Evolutionary conservation across 2,329 filamentous ascomycete genomes (phyloP).

Genomic region (Taxawa tesnikishii): DNA sequence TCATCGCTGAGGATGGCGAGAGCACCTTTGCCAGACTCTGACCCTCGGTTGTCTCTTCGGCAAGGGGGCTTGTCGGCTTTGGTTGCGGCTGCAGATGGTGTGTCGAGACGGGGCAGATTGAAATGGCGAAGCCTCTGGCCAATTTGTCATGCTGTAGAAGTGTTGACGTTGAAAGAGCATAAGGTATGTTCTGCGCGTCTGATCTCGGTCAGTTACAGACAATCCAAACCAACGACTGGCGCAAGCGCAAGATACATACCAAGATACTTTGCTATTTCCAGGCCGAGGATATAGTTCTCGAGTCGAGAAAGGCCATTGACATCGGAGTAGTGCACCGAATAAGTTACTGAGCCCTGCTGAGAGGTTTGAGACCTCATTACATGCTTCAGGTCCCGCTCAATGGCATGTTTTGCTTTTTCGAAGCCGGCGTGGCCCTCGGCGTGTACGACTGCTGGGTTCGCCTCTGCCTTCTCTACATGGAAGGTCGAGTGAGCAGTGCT

Average conservation of each 20-base stretch:
- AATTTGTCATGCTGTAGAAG: constrained; percentile 16
- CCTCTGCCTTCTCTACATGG: constrained; percentile 17
- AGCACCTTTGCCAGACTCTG: constrained; percentile 7
- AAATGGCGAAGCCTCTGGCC: constrained; percentile 21
- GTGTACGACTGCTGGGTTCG: constrained; percentile 16
- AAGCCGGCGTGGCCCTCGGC: constrained; percentile 14
- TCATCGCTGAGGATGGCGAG: constrained; percentile 11
- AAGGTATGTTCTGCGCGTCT: constrained; percentile 17
- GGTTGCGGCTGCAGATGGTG: constrained; percentile 15
- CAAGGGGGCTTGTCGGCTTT: constrained; percentile 8
- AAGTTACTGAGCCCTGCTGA: constrained; percentile 11
- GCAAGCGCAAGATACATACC: too few relatives aligned
- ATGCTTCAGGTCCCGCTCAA: constrained; percentile 17
- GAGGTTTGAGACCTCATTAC: constrained; percentile 12
- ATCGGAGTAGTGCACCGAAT: constrained; percentile 22
- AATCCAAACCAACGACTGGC: background rate
- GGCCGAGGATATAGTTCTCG: constrained; percentile 23
- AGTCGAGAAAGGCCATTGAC: constrained; percentile 22
- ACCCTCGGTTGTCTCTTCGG: constrained; percentile 3
- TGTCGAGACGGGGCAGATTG: constrained; percentile 16
- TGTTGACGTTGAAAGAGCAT: constrained; percentile 21
- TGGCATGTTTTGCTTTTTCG: constrained; percentile 18
- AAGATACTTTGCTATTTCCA: constrained; percentile 19
- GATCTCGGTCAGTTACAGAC: background rate
- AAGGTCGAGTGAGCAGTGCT: constrained; percentile 18